Percentiles rank a stretch among this genome's conserved stretches.
Evolutionary conservation across 257 asterid species (phyloP).

Genomic region (Solanum habrochaites): DNA sequence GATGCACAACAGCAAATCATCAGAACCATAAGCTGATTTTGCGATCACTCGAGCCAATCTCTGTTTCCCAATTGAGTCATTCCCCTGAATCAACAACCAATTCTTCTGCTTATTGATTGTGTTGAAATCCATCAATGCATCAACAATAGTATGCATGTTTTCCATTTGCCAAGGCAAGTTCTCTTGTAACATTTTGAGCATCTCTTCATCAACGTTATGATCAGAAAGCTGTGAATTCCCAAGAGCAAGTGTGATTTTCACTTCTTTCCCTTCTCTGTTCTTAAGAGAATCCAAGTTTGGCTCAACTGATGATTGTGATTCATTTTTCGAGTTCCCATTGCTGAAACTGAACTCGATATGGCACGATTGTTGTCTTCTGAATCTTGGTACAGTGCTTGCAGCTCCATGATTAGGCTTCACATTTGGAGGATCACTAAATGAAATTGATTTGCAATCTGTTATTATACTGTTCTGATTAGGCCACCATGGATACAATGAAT

Average conservation of each 20-base stretch:
- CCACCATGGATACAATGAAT: constrained; percentile 33
- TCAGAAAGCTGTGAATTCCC: constrained; percentile 38
- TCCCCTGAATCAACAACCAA: constrained; percentile 55
- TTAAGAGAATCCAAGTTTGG: constrained; percentile 54
- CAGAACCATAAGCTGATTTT: constrained; percentile 40
- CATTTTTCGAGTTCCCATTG: constrained; percentile 17
- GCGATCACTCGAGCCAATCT: constrained; percentile 54
- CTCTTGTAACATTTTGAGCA: constrained; percentile 25
- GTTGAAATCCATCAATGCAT: constrained; percentile 18
- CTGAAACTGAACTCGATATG: constrained; percentile 61
- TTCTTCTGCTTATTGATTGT: constrained; percentile 6
- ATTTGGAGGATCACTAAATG: constrained; percentile 27
- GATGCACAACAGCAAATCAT: constrained; percentile 32
- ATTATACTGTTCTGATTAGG: constrained; percentile 17
- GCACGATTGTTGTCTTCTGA: constrained; percentile 70
- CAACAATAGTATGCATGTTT: constrained; percentile 25
- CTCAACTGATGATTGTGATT: constrained; percentile 2
- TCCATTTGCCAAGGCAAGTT: constrained; percentile 73
- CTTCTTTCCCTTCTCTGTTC: constrained; percentile 46
- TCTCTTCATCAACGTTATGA: background rate
- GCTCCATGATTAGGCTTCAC: constrained; percentile 19
- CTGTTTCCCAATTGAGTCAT: constrained; percentile 44
- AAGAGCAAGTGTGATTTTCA: constrained; percentile 51
- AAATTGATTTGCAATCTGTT: constrained; percentile 38
- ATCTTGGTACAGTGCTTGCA: constrained; percentile 38